A percentile compares a stretch with the other conserved stretches of the same genome.
phyloP scores from a whole-genome alignment of 169 alveolate genomes.

The Babesia sp. region DNA sequence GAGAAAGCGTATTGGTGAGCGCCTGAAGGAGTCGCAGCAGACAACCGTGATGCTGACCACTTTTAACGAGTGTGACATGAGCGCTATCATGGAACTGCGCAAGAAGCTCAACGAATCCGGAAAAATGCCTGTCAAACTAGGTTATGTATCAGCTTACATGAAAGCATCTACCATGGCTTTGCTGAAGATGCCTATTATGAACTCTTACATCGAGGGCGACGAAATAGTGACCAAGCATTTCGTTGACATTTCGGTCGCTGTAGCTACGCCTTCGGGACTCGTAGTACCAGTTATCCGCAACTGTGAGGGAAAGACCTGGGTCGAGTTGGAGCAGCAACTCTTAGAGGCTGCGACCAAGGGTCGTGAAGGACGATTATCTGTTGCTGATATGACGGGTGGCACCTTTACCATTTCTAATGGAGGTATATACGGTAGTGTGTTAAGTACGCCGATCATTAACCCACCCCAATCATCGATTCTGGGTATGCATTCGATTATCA shows the following conservation, averaged over 20 bases:
- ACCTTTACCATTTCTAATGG: conserved; percentile 95
- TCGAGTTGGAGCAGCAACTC: conserved; percentile 87
- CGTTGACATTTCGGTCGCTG: conserved; percentile 94
- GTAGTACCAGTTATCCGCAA: conserved; percentile 93
- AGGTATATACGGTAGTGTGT: conserved; percentile 93
- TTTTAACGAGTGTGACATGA: conserved; percentile 89
- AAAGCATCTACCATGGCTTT: conserved; percentile 80
- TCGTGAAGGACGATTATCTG: conserved; percentile 86
- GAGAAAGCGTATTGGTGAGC: conserved; percentile 88
- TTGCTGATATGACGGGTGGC: conserved; percentile 95
- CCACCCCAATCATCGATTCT: conserved; percentile 94
- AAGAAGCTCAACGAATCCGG: conserved; percentile 76
- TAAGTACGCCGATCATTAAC: conserved; percentile 95
- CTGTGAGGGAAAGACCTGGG: conserved; percentile 84
- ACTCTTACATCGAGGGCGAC: conserved; percentile 81
- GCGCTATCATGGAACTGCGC: conserved; percentile 76
- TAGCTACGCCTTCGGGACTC: conserved; percentile 94
- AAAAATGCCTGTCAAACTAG: conserved; percentile 71
- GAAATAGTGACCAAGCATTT: conserved; percentile 90
- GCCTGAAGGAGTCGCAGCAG: conserved; percentile 91
- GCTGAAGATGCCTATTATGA: conserved; percentile 81
- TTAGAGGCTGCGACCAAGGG: conserved; percentile 86
- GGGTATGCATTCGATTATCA: conserved; percentile 92
- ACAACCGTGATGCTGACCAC: conserved; percentile 91
- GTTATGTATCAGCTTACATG: conserved; percentile 84